Percentiles rank a stretch among this genome's conserved stretches.
phyloP scores from a whole-genome alignment of 1,284 basidiomycete species.

The Wallemia ichthyophaga region DNA sequence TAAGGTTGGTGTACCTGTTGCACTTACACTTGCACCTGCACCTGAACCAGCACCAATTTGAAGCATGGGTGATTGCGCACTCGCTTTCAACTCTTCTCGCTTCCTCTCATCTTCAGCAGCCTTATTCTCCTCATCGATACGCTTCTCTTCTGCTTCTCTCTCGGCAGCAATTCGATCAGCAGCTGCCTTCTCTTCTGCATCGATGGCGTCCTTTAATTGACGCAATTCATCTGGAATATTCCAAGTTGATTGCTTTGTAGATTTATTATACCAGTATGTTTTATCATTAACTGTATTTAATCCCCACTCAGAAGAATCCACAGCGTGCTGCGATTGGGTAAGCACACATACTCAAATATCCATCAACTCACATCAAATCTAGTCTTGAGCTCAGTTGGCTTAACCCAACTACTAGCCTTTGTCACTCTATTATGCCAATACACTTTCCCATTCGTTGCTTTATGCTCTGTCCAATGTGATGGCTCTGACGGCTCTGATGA shows the following conservation, averaged over 20 bases:
- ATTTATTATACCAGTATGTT: slow-evolving; percentile 10
- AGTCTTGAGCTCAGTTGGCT: slow-evolving; percentile 12
- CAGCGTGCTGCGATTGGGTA: slow-evolving; percentile 6
- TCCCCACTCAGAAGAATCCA: slow-evolving; percentile 10
- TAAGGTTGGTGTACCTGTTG: not conserved
- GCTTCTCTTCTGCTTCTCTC: slow-evolving; percentile 3
- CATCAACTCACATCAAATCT: not conserved
- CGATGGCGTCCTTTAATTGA: slow-evolving; percentile 46
- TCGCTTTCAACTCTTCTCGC: not conserved
- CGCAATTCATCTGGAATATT: slow-evolving; percentile 68
- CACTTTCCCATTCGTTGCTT: not conserved
- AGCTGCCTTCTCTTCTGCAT: slow-evolving; percentile 27
- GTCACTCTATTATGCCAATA: not conserved
- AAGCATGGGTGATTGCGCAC: slow-evolving; percentile 1
- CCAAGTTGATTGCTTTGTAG: slow-evolving; percentile 74
- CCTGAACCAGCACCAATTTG: too few species aligned
- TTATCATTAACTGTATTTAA: slow-evolving; percentile 10
- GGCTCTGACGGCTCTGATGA: too few species aligned
- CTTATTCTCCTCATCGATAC: not conserved
- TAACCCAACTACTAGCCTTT: slow-evolving; percentile 8
- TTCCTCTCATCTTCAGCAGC: not conserved
- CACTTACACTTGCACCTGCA: too few species aligned
- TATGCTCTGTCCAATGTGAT: not conserved
- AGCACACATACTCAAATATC: not conserved
- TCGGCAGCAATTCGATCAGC: slow-evolving; percentile 1